Base-by-base conservation (phyloP, 768 basidiomycete species). In the Boletus pseudo-olivaceus region DNA sequence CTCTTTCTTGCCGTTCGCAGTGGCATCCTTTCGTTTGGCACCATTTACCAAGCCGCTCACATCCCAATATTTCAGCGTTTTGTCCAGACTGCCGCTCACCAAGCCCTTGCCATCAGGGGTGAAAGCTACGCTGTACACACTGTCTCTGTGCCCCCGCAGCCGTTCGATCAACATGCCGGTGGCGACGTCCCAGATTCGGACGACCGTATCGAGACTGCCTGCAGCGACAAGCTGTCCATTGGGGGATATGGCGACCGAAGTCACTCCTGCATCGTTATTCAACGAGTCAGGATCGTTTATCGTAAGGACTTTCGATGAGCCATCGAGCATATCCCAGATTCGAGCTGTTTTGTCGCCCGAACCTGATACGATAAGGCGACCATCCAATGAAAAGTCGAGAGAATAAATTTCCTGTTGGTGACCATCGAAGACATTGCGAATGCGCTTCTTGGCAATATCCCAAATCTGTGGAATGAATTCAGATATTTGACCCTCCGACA, bases 341-440 rank as follows among this genome's bases (percentile, higher is more conserved):
- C 88, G 82, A 42, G 88, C 84, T 63, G 87, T 76, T 43, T 78
- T 79, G 67, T 83, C 82, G 3, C 93, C 93, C 0, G 90, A 93
- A 15, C 93, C 94, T 4, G 91, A 93, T 10, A 94, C 90, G 59
- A 96, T 87, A 61, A 88, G 79, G 5, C 84, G 78, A 7, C 94
- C 93, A 61, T 94, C 90, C n/a, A 78, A 72, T 2, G 91, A 90
- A 72, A 94, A 96, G 70, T 90, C 92, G 58, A 97, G 85, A 1
- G 93, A 92, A 72, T 96, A 96, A 64, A 97, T 93, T 65, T 96
- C 94, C 66, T 93, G 89, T 63, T 84, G 83, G 73, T 97, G 94
- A 5, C 94, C 94, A 59, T 89, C 85, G 62, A 95, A 92, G 10
- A 90, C 75, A 58, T 82, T 85, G 52, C 85, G 82, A 65, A 95